These are phyloP conservation scores for Coleophoma cylindrospora DNA, from an alignment of 2,329 filamentous ascomycete species.

Conservation along the genomic window DNA sequence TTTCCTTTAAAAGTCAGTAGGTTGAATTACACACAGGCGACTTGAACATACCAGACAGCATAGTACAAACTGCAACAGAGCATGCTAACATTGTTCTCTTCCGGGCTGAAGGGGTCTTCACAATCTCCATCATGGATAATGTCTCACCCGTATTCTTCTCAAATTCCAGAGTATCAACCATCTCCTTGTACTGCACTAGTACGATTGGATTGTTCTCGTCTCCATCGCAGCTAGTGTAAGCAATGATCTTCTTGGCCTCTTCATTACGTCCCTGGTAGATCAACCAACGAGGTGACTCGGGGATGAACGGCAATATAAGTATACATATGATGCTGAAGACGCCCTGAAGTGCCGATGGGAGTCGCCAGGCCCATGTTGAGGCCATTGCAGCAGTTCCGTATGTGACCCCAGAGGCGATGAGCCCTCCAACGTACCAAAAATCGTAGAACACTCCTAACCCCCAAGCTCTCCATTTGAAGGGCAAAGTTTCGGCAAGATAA, in stretches of 20 bases:
- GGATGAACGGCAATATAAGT: not conserved
- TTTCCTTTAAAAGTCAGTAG: not conserved
- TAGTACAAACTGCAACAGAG: not conserved
- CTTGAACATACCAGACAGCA: not conserved
- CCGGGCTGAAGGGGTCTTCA: constrained; percentile 7
- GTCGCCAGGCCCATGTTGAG: constrained; percentile 28
- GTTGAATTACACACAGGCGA: not conserved
- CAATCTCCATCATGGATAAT: constrained; percentile 30
- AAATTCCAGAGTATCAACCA: constrained; percentile 26
- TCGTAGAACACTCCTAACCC: constrained; percentile 33
- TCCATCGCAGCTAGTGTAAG: not conserved
- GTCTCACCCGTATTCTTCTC: constrained; percentile 35
- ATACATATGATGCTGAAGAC: constrained; percentile 1
- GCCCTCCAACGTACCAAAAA: constrained; percentile 29
- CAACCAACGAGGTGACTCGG: constrained; percentile 3
- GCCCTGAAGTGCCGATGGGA: constrained; percentile 18
- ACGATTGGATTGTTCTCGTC: not conserved
- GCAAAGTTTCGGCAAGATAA: constrained; percentile 44
- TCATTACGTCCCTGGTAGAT: not conserved
- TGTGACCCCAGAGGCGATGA: constrained; percentile 30
- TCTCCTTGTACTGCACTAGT: not conserved
- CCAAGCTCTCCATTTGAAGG: constrained; percentile 38
- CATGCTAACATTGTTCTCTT: not conserved
- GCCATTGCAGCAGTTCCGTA: constrained; percentile 28
- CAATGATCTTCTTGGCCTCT: not conserved